phyloP scores from a whole-genome alignment of 1,139 yeast genomes.

The Trichomonascaceae sp. region DNA sequence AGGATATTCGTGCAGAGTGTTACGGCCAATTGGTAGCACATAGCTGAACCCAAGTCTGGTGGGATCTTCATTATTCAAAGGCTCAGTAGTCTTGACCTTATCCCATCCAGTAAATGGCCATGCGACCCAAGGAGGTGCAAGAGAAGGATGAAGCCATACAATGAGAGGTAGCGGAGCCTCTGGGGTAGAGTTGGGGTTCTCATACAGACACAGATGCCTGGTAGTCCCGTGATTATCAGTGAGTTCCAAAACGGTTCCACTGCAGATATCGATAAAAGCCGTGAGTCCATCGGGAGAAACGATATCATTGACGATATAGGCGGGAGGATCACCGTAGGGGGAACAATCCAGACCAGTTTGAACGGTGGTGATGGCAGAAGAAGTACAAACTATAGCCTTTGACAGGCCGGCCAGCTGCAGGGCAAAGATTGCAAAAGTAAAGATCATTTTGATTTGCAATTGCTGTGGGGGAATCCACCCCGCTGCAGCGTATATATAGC shows the following conservation, averaged over 20 bases:
- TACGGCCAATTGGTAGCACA: constrained; percentile 7
- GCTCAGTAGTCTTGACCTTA: background rate
- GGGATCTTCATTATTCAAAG: constrained; percentile 9
- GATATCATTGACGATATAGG: background rate
- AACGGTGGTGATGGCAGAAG: background rate
- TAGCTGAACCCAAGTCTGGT: constrained; percentile 5
- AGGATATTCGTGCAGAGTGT: constrained; percentile 5
- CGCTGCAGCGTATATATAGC: background rate
- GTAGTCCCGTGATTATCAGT: background rate
- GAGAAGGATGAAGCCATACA: background rate
- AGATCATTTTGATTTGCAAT: background rate
- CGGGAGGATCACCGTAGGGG: background rate
- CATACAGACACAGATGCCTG: background rate
- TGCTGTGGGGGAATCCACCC: background rate
- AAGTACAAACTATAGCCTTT: background rate
- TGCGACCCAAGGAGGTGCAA: background rate
- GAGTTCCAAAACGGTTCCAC: background rate
- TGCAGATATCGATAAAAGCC: background rate
- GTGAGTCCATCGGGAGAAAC: background rate
- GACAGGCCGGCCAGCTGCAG: background rate
- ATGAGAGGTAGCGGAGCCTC: background rate
- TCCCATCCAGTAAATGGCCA: constrained; percentile 6
- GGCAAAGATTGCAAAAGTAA: background rate
- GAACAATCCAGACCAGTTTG: background rate
- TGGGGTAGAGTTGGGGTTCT: background rate